Base-by-base conservation (phyloP, 768 basidiomycete species). In the Harrya chromipes region DNA sequence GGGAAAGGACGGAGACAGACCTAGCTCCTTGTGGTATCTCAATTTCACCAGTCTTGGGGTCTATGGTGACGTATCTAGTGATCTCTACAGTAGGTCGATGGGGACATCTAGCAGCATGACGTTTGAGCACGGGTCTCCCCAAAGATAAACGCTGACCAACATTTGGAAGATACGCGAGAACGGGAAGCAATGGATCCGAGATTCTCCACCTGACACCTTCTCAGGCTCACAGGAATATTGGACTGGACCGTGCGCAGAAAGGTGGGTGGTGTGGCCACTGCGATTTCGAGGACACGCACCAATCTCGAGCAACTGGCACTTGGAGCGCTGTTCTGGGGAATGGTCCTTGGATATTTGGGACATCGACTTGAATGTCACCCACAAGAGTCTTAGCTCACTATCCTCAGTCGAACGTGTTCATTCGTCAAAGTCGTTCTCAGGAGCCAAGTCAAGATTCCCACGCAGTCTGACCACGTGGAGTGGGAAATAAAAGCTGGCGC, bases 151-250 rank as follows among this genome's bases (percentile, higher is more conserved):
- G 36, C 21, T 9, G 8, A 67, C 82, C 68, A 60, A 87, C 90
- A 88, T 70, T 64, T 75, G 74, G 59, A 94, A 87, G 23, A 92
- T 74, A 14, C 91, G 81, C 24, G 85, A 80, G 39, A 93, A 68
- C 6, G 89, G 90, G 62, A 80, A 82, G 63, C 90, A 93, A 33
- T 80, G 76, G 40, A 81, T 55, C 8, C 65, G 57, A 21, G 51
- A 29, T 42, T 52, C 56, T n/a, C 68, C 67, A 24, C 36, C 54
- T 13, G 57, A n/a, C 12, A 10, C 27, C 46, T 56, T 58, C 50
- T 76, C 70, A 38, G 68, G 58, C 39, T 77, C 69, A 64, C 89
- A 93, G 23, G 71, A 76, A 64, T 80, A 86, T 61, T 91, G 90
- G 9, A 85, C 67, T 68, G 46, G 35, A 43, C 23, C 29, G 43